Percentiles rank a stretch among this genome's conserved stretches.
Conservation (phyloP, 306 rosid genomes). For the Erythrophleum fordii region DNA sequence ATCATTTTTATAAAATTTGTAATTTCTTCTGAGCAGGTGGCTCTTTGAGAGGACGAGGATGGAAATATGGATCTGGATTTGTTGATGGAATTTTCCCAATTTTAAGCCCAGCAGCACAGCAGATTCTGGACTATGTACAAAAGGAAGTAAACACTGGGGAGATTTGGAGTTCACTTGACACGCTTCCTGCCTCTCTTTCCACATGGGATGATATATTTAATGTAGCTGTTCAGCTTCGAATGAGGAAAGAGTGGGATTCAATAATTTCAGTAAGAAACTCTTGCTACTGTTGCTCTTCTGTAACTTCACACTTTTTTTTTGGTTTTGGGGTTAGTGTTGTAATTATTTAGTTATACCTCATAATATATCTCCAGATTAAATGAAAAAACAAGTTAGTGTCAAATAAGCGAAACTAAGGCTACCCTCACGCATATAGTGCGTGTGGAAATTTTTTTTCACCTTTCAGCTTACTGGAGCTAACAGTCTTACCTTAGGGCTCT, state of each 20-base stretch:
- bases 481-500: neutral
- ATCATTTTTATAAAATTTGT: constrained; percentile 32
- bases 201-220: constrained; percentile 86
- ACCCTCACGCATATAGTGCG: neutral
- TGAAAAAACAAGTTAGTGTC: neutral
- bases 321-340: neutral
- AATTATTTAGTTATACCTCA: neutral
- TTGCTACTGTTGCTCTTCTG: neutral
- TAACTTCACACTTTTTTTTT: neutral
- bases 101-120: constrained; percentile 70
- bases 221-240: constrained; percentile 88
- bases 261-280: constrained; percentile 69
- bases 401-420: neutral
- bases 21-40: constrained; percentile 66
- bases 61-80: constrained; percentile 97
- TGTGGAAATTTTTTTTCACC: neutral
- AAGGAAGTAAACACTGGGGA: constrained; percentile 53
- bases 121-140: constrained; percentile 67
- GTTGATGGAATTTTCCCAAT: constrained; percentile 93
- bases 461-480: neutral
- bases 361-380: neutral
- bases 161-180: constrained; percentile 69
- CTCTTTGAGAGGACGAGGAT: constrained; percentile 89
- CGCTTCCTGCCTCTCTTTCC: constrained; percentile 72
- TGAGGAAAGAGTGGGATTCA: constrained; percentile 76